Evolutionary conservation across 441 rosid genomes (phyloP).

Genomic region (Arabidopsis lyrata): DNA sequence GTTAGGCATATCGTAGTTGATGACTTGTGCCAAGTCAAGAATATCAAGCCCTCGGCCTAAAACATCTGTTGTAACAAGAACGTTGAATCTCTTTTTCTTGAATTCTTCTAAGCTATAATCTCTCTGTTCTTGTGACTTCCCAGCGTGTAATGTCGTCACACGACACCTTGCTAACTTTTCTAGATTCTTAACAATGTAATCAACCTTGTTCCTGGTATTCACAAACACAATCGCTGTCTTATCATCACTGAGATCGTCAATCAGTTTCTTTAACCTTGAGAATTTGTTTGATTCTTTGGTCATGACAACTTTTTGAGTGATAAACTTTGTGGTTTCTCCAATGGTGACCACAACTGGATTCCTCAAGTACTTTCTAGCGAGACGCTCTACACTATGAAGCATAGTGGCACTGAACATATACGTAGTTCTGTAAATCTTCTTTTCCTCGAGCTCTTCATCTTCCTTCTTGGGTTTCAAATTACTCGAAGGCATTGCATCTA

Average conservation of each 20-base stretch:
- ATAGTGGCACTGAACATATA: constrained; percentile 96
- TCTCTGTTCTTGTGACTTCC: constrained; percentile 93
- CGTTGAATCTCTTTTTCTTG: constrained; percentile 72
- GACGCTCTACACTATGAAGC: constrained; percentile 91
- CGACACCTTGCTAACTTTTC: constrained; percentile 73
- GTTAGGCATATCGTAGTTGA: constrained; percentile 89
- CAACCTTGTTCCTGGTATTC: constrained; percentile 62
- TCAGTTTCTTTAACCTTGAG: constrained; percentile 67
- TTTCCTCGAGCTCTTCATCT: constrained; percentile 89
- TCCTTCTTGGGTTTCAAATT: constrained; percentile 92
- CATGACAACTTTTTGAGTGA: constrained; percentile 81
- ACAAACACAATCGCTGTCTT: constrained; percentile 87
- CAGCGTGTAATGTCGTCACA: constrained; percentile 88
- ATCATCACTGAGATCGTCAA: constrained; percentile 75
- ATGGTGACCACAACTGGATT: constrained; percentile 91
- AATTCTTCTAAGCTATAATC: constrained; percentile 86
- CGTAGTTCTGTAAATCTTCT: constrained; percentile 84
- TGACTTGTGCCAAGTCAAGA: constrained; percentile 87
- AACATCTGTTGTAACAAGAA: constrained; percentile 92
- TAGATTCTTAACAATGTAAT: constrained; percentile 54
- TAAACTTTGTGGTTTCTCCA: constrained; percentile 81
- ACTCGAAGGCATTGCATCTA: constrained; percentile 94
- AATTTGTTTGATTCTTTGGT: constrained; percentile 70
- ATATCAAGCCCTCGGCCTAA: constrained; percentile 85
- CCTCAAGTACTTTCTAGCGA: constrained; percentile 92